Conservation (phyloP, 192 early-diverging fungal species). For the Pilaira anomala region DNA sequence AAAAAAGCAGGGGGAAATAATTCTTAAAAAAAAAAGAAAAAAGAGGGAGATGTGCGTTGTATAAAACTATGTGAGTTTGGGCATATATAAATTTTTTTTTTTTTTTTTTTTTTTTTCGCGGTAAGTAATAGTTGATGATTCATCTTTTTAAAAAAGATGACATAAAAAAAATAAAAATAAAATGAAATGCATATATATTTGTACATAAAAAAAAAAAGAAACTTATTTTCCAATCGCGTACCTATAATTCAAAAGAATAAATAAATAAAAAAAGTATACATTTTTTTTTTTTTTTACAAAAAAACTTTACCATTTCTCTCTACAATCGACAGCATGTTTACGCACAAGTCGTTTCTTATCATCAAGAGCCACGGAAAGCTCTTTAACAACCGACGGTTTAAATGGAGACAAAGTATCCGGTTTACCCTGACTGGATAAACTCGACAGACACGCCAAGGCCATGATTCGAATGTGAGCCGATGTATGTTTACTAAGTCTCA, state of each 20-base stretch:
- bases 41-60: not conserved
- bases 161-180: not conserved
- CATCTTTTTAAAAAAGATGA: not conserved
- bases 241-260: not conserved
- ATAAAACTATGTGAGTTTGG: too few relatives aligned
- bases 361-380: constrained; percentile 69
- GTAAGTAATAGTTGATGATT: not conserved
- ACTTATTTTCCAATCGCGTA: constrained; percentile 5
- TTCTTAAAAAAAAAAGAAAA: too few relatives aligned
- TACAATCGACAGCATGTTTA: constrained; percentile 78
- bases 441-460: constrained; percentile 63
- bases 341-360: constrained; percentile 88
- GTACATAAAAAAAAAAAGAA: not conserved
- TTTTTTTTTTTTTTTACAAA: too few relatives aligned
- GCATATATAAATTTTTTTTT: too few relatives aligned
- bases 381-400: constrained; percentile 58
- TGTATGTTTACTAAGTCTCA: constrained; percentile 10
- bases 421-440: constrained; percentile 56
- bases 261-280: not conserved
- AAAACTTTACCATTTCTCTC: constrained; percentile 75
- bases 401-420: constrained; percentile 56
- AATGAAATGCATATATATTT: not conserved
- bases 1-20: not conserved
- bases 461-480: constrained; percentile 52
- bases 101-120: too few relatives aligned